Percentiles rank a stretch among this genome's conserved stretches.
Conservation (phyloP, 1,284 basidiomycete genomes). For the Boletus mariae region DNA sequence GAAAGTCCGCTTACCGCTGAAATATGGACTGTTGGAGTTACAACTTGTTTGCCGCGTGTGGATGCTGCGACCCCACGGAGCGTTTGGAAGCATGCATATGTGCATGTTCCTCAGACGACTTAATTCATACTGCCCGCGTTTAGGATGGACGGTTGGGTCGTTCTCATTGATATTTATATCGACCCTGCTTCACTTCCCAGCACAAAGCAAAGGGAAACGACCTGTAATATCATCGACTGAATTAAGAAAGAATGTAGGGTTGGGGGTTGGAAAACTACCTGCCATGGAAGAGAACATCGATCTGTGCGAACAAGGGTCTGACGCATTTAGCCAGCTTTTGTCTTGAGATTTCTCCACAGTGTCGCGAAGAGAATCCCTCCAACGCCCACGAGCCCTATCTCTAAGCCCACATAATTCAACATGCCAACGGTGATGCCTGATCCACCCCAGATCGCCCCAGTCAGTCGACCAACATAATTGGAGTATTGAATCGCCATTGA, state of each 20-base stretch:
- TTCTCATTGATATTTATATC: neutral
- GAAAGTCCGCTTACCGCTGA: neutral
- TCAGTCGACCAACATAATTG: constrained; percentile 60
- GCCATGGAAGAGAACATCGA: neutral
- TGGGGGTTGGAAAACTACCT: neutral
- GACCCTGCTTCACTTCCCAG: neutral
- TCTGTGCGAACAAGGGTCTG: neutral
- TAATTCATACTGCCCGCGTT: too few relatives aligned
- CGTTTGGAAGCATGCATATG: too few relatives aligned
- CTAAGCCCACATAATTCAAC: constrained; percentile 57
- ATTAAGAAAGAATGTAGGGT: neutral
- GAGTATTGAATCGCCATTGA: constrained; percentile 64
- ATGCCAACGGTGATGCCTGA: constrained; percentile 64
- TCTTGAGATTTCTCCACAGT: constrained; percentile 62
- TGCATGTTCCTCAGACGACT: too few relatives aligned
- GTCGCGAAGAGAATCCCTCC: constrained; percentile 51
- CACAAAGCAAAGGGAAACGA: neutral
- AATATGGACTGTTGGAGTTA: too few relatives aligned
- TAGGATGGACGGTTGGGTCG: too few relatives aligned
- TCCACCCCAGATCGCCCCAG: constrained; percentile 67
- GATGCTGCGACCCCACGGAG: too few relatives aligned
- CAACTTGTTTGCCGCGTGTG: too few relatives aligned
- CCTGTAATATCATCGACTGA: neutral
- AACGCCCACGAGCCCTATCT: constrained; percentile 58
- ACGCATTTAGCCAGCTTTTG: constrained; percentile 50